A percentile compares a stretch with the other conserved stretches of the same genome.
phyloP scores from a whole-genome alignment of 139 green algal species.

The Tetratostichococcus sp. region DNA sequence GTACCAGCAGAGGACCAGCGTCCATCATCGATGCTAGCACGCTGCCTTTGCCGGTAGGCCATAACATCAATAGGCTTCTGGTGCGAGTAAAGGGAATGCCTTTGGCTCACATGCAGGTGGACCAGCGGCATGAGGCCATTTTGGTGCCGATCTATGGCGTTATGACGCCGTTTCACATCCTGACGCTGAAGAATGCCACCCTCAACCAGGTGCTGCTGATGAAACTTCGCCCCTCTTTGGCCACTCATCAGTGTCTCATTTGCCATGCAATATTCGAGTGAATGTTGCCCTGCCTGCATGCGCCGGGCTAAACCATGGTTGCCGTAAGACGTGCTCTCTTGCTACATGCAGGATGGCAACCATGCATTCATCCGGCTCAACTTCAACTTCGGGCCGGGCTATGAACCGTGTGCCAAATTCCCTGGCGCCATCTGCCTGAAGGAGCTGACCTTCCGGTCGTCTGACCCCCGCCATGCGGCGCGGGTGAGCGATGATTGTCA shows the following conservation, averaged over 20 bases:
- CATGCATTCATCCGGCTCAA: constrained; percentile 87
- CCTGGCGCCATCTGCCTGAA: constrained; percentile 80
- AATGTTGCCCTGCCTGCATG: no score
- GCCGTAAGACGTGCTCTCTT: neutral
- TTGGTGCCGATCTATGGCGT: constrained; percentile 95
- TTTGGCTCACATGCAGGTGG: constrained; percentile 40
- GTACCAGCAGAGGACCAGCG: no score
- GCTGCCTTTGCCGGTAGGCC: no score
- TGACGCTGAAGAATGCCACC: constrained; percentile 82
- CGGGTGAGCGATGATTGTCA: constrained; percentile 3
- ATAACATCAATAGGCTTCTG: no score
- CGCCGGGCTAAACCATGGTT: no score
- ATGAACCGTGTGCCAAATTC: constrained; percentile 67
- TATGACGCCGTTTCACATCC: constrained; percentile 97
- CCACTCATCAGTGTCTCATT: no score
- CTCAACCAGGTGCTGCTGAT: constrained; percentile 39
- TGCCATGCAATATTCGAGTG: no score
- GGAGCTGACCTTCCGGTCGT: constrained; percentile 88
- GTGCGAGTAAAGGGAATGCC: no score
- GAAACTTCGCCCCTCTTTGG: neutral
- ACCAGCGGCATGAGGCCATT: constrained; percentile 77
- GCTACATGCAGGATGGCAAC: constrained; percentile 59
- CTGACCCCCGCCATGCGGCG: constrained; percentile 64
- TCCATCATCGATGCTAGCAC: no score
- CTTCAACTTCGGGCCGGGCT: constrained; percentile 82